Conservation (phyloP, 768 basidiomycete genomes). For the Termitomyces sp. region DNA sequence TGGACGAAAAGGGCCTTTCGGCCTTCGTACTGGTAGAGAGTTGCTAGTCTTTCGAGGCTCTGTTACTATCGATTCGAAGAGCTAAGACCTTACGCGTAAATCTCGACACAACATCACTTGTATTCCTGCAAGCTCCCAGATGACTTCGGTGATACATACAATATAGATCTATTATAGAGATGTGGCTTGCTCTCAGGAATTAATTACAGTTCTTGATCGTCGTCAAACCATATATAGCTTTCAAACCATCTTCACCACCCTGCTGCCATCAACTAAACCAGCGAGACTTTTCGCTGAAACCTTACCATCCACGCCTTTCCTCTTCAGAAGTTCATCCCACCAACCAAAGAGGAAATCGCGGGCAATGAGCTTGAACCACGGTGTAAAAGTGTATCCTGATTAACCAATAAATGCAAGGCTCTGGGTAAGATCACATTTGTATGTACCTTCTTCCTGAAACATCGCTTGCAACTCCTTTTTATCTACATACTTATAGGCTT, state of each 20-base stretch:
- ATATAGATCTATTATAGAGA: background rate
- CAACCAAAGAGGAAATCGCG: constrained; percentile 96
- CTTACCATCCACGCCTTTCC: constrained; percentile 52
- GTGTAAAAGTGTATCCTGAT: constrained; percentile 86
- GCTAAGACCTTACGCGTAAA: background rate
- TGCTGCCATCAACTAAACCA: constrained; percentile 67
- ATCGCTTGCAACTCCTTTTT: constrained; percentile 87
- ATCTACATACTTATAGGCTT: constrained; percentile 86
- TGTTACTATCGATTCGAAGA: constrained; percentile 8
- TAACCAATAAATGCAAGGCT: background rate
- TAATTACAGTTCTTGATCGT: no score
- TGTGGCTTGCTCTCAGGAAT: background rate
- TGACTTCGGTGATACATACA: background rate
- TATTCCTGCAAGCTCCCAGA: background rate
- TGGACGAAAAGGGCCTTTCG: constrained; percentile 40
- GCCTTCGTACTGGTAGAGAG: constrained; percentile 47
- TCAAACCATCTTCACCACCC: constrained; percentile 54
- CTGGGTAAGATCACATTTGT: background rate
- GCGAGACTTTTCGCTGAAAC: constrained; percentile 62
- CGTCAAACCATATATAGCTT: no score
- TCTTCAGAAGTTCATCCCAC: constrained; percentile 89
- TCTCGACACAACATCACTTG: background rate
- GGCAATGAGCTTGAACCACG: constrained; percentile 99
- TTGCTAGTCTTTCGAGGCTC: constrained; percentile 61
- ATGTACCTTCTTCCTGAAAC: constrained; percentile 77